Evolutionary conservation across 371 early-diverging fungal species (phyloP).

Genomic region (Gilbertella persicaria): DNA sequence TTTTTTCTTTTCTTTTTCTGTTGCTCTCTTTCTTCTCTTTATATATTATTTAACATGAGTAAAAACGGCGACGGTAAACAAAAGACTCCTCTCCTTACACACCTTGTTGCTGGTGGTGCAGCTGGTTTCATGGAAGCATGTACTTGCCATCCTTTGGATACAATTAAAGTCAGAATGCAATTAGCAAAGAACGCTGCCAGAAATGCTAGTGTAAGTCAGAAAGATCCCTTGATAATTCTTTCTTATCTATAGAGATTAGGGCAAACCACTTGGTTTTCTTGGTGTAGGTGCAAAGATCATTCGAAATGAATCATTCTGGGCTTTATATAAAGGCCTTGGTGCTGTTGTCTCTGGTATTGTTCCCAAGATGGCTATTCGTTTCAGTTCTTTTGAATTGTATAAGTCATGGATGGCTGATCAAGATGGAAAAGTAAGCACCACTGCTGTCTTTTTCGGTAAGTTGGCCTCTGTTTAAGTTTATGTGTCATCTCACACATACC

Average conservation of each 20-base stretch:
- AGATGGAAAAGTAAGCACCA: constrained; percentile 69
- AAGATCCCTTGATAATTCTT: background rate
- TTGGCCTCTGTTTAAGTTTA: constrained; percentile 1
- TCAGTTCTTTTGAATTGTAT: constrained; percentile 94
- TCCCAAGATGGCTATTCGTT: constrained; percentile 98
- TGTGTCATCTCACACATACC: background rate
- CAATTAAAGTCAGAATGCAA: constrained; percentile 96
- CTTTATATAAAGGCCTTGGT: constrained; percentile 97
- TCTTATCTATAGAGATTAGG: constrained; percentile 25
- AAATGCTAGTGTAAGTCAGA: constrained; percentile 44
- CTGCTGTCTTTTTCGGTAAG: constrained; percentile 83
- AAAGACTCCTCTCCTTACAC: constrained; percentile 61
- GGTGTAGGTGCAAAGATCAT: constrained; percentile 86
- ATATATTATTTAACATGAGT: constrained; percentile 32
- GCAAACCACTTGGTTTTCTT: constrained; percentile 68
- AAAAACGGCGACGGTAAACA: constrained; percentile 35
- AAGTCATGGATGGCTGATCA: constrained; percentile 80
- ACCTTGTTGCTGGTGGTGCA: constrained; percentile 87
- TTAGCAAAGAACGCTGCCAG: constrained; percentile 58
- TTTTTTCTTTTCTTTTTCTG: constrained; percentile 11
- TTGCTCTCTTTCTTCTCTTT: constrained; percentile 15
- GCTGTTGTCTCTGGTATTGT: constrained; percentile 98
- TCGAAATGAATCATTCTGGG: constrained; percentile 84
- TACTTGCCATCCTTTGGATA: constrained; percentile 96
- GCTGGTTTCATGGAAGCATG: constrained; percentile 95